Evolutionary conservation across 2,329 filamentous ascomycete genomes (phyloP), one percentile per base, ranked within the genome.

Genomic region (Neoarthrinium moseri): DNA sequence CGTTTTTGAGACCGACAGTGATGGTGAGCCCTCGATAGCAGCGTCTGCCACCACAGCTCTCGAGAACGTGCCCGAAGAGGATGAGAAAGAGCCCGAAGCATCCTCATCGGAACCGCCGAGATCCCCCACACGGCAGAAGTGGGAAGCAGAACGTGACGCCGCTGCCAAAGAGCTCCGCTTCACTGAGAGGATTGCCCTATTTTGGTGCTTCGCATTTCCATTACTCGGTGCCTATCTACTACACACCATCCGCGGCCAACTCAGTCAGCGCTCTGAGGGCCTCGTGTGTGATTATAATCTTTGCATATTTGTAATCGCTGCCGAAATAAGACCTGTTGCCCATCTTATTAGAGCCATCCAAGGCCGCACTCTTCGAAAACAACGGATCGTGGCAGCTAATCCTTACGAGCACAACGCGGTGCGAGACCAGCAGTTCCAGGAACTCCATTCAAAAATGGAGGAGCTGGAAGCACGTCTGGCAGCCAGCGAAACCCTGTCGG

Each of bases 231-330:
- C 91, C 22, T 94, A 87, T 67, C 72, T 96, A 30, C 74, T 97
- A 10, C 91, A 96, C 61, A 73, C 81, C 17, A 87, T 96, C 48
- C 83, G 92, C 41, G 79, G 78, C 7, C 89, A 92, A 57, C 80
- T 97, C 15, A 91, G 87, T 20, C 78, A 88, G 2, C 89, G 88
- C 0, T 91, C 90, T 0, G 91, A 95, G 63, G 89, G 89, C 2
- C 73, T 97, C 10, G 86, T 97, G 6, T 95, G 90, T 4, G 89
- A 96, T 65, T 95, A 92, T 69, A 96, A 96, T 64, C 75, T 97
- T 45, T 91, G 86, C 11, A 89, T 97, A 43, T 97, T 96, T 65
- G 73, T 96, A 3, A 77, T 96, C 15, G 89, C 87, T 1, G 88
- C 92, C 4, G 92, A 97, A 67, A 73, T 96, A 22, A 84, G 89